Evolutionary conservation across 805 yeast genomes (phyloP).

Genomic region (Yarrowia divulgata): DNA sequence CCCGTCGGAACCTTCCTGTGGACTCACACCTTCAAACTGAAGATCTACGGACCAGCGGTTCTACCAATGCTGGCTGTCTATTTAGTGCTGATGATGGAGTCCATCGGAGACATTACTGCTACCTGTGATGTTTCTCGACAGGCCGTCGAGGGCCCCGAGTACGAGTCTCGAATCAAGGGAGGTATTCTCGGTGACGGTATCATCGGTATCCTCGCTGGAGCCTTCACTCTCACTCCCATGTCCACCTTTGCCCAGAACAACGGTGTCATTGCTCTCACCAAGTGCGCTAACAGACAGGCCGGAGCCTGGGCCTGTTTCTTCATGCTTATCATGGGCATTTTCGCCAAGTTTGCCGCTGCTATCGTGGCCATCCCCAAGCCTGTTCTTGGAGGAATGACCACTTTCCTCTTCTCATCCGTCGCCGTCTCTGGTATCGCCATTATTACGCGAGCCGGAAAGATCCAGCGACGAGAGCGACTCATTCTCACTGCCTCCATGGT

Average conservation of each 20-base stretch:
- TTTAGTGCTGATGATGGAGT: slow-evolving; percentile 86
- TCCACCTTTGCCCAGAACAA: slow-evolving; percentile 94
- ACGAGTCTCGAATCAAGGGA: slow-evolving; percentile 90
- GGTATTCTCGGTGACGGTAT: slow-evolving; percentile 90
- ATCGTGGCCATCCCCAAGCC: slow-evolving; percentile 80
- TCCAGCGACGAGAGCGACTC: slow-evolving; percentile 79
- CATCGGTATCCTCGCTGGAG: slow-evolving; percentile 76
- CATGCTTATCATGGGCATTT: slow-evolving; percentile 83
- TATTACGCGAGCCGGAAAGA: slow-evolving; percentile 56
- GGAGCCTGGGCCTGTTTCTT: slow-evolving; percentile 85
- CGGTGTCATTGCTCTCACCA: slow-evolving; percentile 91
- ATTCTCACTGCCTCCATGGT: slow-evolving; percentile 69
- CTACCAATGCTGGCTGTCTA: slow-evolving; percentile 85
- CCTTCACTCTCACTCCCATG: slow-evolving; percentile 85
- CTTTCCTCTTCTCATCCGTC: slow-evolving; percentile 76
- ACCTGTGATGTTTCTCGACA: slow-evolving; percentile 89
- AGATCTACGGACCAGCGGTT: slow-evolving; percentile 83
- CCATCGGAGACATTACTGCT: slow-evolving; percentile 94
- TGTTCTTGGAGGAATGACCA: slow-evolving; percentile 87
- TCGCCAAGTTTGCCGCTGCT: slow-evolving; percentile 87
- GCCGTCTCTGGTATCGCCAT: slow-evolving; percentile 77
- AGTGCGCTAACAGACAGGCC: slow-evolving; percentile 83
- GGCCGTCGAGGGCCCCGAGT: slow-evolving; percentile 80
- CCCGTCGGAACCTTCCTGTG: slow-evolving; percentile 86
- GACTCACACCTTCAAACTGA: slow-evolving; percentile 84